Evolutionary conservation across 805 yeast species (phyloP).

Genomic region (Candida awuae): DNA sequence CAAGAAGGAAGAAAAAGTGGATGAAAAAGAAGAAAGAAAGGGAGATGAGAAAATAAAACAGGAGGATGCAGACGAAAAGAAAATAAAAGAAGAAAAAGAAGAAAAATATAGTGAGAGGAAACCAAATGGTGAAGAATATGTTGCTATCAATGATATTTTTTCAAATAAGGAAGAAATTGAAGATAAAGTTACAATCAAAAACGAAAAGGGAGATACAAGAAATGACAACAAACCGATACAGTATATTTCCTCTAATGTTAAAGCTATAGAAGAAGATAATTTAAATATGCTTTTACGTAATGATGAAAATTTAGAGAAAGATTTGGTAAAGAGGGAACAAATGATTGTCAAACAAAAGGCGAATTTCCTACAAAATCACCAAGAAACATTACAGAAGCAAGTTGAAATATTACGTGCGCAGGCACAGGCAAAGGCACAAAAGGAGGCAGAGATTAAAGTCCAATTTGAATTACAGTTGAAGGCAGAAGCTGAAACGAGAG

Average conservation of each 20-base stretch:
- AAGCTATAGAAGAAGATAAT: constrained; percentile 13
- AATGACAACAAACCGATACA: background rate
- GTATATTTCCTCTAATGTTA: no score
- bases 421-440: background rate
- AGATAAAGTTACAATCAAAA: background rate
- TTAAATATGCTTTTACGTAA: constrained; percentile 12
- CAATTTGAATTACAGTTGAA: no score
- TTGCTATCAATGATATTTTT: constrained; percentile 29
- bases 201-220: background rate
- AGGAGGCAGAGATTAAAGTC: no score
- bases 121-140: background rate
- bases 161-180: constrained; percentile 10
- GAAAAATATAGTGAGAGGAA: background rate
- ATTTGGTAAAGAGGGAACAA: background rate
- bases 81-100: background rate
- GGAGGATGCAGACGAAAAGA: background rate
- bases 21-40: background rate
- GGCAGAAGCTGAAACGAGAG: background rate
- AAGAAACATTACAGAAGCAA: constrained; percentile 13
- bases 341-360: constrained; percentile 6
- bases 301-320: constrained; percentile 2
- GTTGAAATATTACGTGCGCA: constrained; percentile 16
- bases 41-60: background rate
- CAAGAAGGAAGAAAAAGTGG: background rate
- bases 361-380: constrained; percentile 18